These are phyloP conservation scores for Marasmius tenuissimus DNA, from an alignment of 1,284 basidiomycete genomes.

Conservation along the genomic window DNA sequence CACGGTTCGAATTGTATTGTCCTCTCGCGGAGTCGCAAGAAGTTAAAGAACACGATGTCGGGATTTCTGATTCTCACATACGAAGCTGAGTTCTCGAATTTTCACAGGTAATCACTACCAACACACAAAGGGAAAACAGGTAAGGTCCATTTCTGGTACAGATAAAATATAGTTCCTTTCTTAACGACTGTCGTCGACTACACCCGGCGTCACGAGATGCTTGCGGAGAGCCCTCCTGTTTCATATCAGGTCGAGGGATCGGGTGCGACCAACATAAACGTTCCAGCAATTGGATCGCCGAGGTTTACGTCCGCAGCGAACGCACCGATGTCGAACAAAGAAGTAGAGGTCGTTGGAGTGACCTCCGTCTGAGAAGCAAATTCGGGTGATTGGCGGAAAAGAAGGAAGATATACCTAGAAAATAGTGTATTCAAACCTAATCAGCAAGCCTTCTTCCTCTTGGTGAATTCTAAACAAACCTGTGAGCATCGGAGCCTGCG, in stretches of 20 bases:
- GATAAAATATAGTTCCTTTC: no score
- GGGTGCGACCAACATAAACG: slow-evolving; percentile 49
- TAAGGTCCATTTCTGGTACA: neutral
- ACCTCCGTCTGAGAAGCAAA: slow-evolving; percentile 44
- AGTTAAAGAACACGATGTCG: no score
- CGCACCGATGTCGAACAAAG: slow-evolving; percentile 43
- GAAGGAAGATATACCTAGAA: slow-evolving; percentile 43
- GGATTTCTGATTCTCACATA: no score
- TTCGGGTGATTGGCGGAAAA: slow-evolving; percentile 44
- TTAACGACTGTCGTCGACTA: no score
- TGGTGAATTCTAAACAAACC: slow-evolving; percentile 29
- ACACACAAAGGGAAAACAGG: neutral
- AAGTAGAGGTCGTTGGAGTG: slow-evolving; percentile 36
- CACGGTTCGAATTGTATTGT: no score
- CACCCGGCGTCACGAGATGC: no score
- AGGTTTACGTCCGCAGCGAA: slow-evolving; percentile 40
- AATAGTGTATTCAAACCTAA: slow-evolving; percentile 15
- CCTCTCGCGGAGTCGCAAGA: no score
- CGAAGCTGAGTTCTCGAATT: no score
- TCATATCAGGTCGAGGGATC: slow-evolving; percentile 16
- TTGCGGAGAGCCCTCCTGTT: no score
- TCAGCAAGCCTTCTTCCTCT: neutral
- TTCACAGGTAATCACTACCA: neutral
- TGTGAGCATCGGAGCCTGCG: slow-evolving; percentile 52
- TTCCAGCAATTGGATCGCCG: slow-evolving; percentile 48